Conservation (phyloP, 306 rosid species). For the Nissolia schottii region DNA sequence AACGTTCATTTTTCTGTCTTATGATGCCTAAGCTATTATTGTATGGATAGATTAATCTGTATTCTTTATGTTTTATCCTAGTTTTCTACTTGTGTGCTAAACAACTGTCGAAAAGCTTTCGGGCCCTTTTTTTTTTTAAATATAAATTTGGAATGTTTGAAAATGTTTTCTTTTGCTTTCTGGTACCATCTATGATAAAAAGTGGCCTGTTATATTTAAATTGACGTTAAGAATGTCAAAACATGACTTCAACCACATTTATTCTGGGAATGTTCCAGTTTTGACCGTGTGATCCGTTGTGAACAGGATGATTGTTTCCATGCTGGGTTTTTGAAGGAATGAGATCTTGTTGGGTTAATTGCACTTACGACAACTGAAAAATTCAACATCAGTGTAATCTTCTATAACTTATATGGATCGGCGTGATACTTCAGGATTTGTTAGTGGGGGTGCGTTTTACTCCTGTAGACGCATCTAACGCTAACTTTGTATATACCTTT, state of each 20-base stretch:
- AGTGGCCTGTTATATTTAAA: background rate
- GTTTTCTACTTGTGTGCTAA: background rate
- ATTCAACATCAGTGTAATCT: conserved; percentile 28
- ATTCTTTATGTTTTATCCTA: background rate
- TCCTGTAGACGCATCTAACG: conserved; percentile 48
- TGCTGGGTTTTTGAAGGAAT: conserved; percentile 31
- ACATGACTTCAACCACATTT: background rate
- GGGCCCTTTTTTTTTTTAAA: background rate
- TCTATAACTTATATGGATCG: conserved; percentile 70
- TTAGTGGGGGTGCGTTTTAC: conserved; percentile 79
- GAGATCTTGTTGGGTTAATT: conserved; percentile 35
- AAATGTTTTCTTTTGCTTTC: background rate
- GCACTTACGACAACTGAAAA: conserved; percentile 39
- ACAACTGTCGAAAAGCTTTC: background rate
- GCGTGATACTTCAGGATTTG: conserved; percentile 95
- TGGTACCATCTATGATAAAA: background rate
- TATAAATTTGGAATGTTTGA: background rate
- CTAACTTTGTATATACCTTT: conserved; percentile 44
- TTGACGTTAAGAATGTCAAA: background rate
- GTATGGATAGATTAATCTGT: background rate
- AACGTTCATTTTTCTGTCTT: background rate
- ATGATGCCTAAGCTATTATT: background rate
- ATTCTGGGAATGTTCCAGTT: background rate
- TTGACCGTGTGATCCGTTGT: conserved; percentile 25
- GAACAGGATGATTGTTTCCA: conserved; percentile 56